Base-by-base conservation (phyloP, 1,284 basidiomycete species). In the Chondrostereum purpureum region DNA sequence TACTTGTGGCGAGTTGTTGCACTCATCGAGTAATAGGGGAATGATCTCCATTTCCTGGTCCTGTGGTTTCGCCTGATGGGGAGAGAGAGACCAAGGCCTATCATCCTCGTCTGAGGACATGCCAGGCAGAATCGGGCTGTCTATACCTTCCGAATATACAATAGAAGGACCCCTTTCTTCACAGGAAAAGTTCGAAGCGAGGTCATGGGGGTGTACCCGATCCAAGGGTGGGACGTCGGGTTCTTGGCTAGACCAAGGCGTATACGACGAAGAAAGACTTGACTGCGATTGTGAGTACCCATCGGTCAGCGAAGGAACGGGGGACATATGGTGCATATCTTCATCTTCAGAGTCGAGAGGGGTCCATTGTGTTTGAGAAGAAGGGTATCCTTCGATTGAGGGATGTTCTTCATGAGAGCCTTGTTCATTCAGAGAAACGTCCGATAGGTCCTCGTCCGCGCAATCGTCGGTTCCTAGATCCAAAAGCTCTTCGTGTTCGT, bases 401-500 rank as follows among this genome's bases (percentile, higher is more conserved):
- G n/a, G n/a, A n/a, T n/a, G n/a, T n/a, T n/a, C n/a, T n/a, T n/a
- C n/a, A n/a, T n/a, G n/a, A n/a, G n/a, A n/a, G n/a, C n/a, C n/a
- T n/a, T n/a, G n/a, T n/a, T n/a, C 27, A n/a, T 31, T n/a, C 27
- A 39, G 33, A 33, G 16, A 42, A 14, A 35, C 31, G 27, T 18
- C 21, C 5, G 36, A 12, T 13, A 42, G 14, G 17, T 16, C 20
- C 16, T 42, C 38, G n/a, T n/a, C n/a, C n/a, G n/a, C n/a, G n/a
- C n/a, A n/a, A 34, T 44, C 46, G 12, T 34, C 39, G 17, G 40
- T 33, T 13, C 35, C 48, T 50, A 31, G 41, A 43, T 22, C 27
- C 27, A 31, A 31, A 31, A n/a, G n/a, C n/a, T 31, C 27, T 31
- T 31, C n/a, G n/a, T n/a, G n/a, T n/a, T n/a, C n/a, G n/a, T n/a